phyloP scores from a whole-genome alignment of 2,329 filamentous ascomycete species.

The Verticillium klebahnii region DNA sequence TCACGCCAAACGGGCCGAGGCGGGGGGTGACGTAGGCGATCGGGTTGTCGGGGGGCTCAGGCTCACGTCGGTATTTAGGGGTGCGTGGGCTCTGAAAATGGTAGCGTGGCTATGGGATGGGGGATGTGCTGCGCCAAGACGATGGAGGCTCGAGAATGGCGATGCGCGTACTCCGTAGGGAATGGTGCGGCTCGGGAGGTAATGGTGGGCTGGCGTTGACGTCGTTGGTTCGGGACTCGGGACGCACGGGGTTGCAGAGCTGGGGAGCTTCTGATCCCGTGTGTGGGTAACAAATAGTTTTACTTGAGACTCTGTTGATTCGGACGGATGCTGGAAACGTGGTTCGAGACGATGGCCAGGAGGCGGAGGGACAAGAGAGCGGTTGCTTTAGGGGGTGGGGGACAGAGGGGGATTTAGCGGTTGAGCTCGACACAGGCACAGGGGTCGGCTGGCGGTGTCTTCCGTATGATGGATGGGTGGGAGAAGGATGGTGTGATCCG shows the following conservation, averaged over 20 bases:
- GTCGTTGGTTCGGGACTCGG: background rate
- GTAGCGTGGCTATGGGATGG: background rate
- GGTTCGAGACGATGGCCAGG: background rate
- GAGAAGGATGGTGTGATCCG: background rate
- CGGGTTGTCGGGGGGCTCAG: background rate
- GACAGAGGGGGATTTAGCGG: background rate
- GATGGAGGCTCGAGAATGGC: background rate
- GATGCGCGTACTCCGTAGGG: background rate
- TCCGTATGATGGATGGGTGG: background rate
- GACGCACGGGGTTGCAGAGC: background rate
- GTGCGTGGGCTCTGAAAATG: background rate
- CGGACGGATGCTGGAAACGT: background rate
- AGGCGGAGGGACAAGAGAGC: too few species aligned
- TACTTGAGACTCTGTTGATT: background rate
- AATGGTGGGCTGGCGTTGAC: background rate
- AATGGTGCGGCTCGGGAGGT: background rate
- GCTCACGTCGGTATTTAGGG: background rate
- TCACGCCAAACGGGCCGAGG: background rate
- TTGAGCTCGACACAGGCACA: background rate
- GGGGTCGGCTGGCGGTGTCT: background rate
- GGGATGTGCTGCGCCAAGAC: background rate
- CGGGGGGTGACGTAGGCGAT: background rate
- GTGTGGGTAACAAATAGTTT: background rate
- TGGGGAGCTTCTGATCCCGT: background rate
- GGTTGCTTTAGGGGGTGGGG: background rate